Percentiles rank a stretch among this genome's conserved stretches.
These are phyloP conservation scores for Paecilomyces sp. DNA, from an alignment of 2,329 filamentous ascomycete species.

Conservation along the genomic window DNA sequence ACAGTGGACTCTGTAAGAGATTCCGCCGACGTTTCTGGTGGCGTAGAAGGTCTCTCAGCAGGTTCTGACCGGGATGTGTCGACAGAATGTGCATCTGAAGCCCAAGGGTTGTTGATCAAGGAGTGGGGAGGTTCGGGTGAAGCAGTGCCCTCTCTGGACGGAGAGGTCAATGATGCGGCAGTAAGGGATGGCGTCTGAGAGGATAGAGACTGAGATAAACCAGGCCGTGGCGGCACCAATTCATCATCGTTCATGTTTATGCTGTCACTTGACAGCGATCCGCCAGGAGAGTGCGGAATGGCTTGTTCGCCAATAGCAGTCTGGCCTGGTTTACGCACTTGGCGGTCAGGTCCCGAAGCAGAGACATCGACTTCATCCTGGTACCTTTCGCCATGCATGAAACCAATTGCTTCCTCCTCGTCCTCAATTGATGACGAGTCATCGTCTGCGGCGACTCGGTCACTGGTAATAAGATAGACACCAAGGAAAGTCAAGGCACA, in stretches of 20 bases:
- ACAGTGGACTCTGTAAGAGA: conserved; percentile 22
- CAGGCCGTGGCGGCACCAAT: conserved; percentile 24
- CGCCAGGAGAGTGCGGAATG: conserved; percentile 18
- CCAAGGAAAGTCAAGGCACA: conserved; percentile 90
- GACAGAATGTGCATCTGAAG: conserved; percentile 10
- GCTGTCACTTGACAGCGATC: conserved; percentile 25
- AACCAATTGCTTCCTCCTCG: conserved; percentile 49
- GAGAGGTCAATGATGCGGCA: conserved; percentile 20
- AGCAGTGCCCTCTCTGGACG: conserved; percentile 15
- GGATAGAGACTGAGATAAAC: conserved; percentile 23
- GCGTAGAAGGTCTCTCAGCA: conserved; percentile 16
- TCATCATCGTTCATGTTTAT: conserved; percentile 25
- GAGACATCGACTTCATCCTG: conserved; percentile 26
- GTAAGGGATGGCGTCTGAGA: conserved; percentile 27
- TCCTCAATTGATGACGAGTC: conserved; percentile 57
- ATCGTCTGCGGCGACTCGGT: conserved; percentile 53
- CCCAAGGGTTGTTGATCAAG: conserved; percentile 32
- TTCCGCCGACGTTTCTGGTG: conserved; percentile 15
- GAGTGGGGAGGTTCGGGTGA: conserved; percentile 28
- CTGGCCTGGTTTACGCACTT: conserved; percentile 12
- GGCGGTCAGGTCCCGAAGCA: conserved; percentile 12
- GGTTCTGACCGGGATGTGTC: conserved; percentile 15
- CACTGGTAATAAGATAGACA: conserved; percentile 94
- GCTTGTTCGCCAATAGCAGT: conserved; percentile 10
- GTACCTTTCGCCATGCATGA: conserved; percentile 31